phyloP scores from a whole-genome alignment of 2,329 filamentous ascomycete species.

The Hypoxylon sp. region DNA sequence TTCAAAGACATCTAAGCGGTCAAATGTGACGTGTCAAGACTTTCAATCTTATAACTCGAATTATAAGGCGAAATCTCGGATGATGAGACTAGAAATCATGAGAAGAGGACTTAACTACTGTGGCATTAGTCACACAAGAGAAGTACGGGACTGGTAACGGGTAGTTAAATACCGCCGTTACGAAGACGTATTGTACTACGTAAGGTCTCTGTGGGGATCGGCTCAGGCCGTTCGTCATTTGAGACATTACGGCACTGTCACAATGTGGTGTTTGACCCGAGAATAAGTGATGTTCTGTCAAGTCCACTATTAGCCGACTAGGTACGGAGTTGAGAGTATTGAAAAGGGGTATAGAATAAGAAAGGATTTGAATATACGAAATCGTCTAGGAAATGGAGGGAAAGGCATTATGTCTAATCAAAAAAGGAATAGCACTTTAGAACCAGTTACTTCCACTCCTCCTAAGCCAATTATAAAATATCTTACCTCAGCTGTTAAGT shows the following conservation, averaged over 20 bases:
- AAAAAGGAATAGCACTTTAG: too few relatives aligned
- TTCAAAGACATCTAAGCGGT: neutral
- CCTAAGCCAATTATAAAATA: too few relatives aligned
- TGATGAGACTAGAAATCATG: neutral
- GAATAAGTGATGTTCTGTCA: neutral
- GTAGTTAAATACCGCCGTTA: neutral
- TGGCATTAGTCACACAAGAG: neutral
- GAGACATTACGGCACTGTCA: too few relatives aligned
- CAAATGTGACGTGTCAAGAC: neutral
- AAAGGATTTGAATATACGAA: too few relatives aligned
- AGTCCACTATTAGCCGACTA: too few relatives aligned
- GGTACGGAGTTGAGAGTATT: too few relatives aligned
- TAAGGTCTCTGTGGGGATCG: neutral
- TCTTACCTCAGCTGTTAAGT: too few relatives aligned
- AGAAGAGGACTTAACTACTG: neutral
- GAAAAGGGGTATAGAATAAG: too few relatives aligned
- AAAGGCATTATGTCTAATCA: too few relatives aligned
- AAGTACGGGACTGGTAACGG: neutral
- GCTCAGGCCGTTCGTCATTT: neutral
- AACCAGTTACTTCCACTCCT: too few relatives aligned
- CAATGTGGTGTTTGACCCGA: too few relatives aligned
- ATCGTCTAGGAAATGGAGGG: too few relatives aligned
- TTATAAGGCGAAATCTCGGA: neutral
- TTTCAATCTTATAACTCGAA: neutral
- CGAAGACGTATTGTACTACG: neutral